Base-by-base conservation (phyloP, 2,329 filamentous ascomycete genomes). In the Aspergillus eucalypticola region DNA sequence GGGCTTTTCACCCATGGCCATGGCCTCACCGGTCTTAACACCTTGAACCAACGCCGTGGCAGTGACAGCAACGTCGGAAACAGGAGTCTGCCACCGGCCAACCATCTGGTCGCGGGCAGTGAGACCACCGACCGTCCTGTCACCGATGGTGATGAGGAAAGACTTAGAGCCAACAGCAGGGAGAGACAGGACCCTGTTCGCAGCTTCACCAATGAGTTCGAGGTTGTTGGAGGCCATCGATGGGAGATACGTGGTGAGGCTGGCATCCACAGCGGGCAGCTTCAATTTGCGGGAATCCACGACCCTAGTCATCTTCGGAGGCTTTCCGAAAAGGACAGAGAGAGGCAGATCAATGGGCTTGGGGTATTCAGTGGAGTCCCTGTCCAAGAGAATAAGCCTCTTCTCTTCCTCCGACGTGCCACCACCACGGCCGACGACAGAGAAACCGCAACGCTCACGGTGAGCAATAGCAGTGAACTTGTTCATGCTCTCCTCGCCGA, bases 111-210 rank as follows among this genome's bases (percentile, higher is more conserved):
- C 95, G 64, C 93, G 86, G 8, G 90, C 87, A 7, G 91, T 92
- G 60, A 98, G 83, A 54, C 94, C 95, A 65, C 94, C 94, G 29
- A 98, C 93, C 27, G 90, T 92, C 63, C 95, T 87, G 76, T 98
- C 95, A 53, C 90, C 93, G 66, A 98, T 99, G 1, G 95, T 98
- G 71, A 99, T 97, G 39, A 99, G 83, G 81, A 98, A 99, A 21
- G 90, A 92, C 78, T 98, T 98, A 21, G 93, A 97, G n/a, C 92
- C 94, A 21, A 98, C 95, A 1, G 93, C 86, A 19, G 95, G 94
- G 55, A 98, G 82, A 53, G 87, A 86, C 57, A 98, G 87, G 2
- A 98, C 92, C 62, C 92, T 83, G 67, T 92, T 87, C 0, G 91
- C 86, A 15, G 94, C 92, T 75, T 93, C 88, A 0, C 78, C 74